Conservation (phyloP, 768 basidiomycete species). For the Collybia nuda region DNA sequence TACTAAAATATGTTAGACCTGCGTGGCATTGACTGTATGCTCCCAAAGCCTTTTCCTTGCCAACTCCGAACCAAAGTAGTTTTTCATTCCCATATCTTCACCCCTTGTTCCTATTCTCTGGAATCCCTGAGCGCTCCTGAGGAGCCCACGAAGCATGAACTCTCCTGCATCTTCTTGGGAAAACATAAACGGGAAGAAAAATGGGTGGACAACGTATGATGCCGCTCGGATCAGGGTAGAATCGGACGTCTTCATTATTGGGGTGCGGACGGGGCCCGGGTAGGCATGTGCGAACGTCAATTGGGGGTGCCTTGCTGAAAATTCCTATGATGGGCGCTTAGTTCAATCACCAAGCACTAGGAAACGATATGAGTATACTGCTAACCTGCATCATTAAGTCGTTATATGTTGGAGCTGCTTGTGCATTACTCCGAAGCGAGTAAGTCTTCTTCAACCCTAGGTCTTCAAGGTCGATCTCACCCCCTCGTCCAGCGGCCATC, state of each 20-base stretch:
- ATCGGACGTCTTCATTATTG: slow-evolving; percentile 12
- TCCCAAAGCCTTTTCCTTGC: slow-evolving; percentile 17
- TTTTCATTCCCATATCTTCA: slow-evolving; percentile 5
- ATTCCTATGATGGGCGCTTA: slow-evolving; percentile 24
- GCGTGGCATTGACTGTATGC: slow-evolving; percentile 11
- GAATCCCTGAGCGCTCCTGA: slow-evolving; percentile 21
- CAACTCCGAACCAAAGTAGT: slow-evolving; percentile 14
- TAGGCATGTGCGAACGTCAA: slow-evolving; percentile 41
- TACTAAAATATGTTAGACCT: slow-evolving; percentile 2
- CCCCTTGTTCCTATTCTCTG: slow-evolving; percentile 4
- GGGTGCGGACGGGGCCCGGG: slow-evolving; percentile 39
- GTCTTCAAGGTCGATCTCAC: slow-evolving; percentile 41
- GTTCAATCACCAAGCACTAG: too few relatives aligned
- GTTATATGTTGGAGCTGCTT: slow-evolving; percentile 41
- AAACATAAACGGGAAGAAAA: slow-evolving; percentile 20
- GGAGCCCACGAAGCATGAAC: slow-evolving; percentile 28
- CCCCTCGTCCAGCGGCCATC: slow-evolving; percentile 31
- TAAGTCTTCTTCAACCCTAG: slow-evolving; percentile 51
- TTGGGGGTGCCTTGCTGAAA: slow-evolving; percentile 35
- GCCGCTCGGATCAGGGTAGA: slow-evolving; percentile 10
- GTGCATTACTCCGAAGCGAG: slow-evolving; percentile 14
- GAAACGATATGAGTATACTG: too few relatives aligned
- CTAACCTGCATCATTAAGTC: slow-evolving; percentile 53
- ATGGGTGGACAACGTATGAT: slow-evolving; percentile 10
- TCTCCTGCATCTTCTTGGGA: slow-evolving; percentile 25